Evolutionary conservation across 176 grass and related monocot genomes (phyloP).

Genomic region (Panicum miliaceum): DNA sequence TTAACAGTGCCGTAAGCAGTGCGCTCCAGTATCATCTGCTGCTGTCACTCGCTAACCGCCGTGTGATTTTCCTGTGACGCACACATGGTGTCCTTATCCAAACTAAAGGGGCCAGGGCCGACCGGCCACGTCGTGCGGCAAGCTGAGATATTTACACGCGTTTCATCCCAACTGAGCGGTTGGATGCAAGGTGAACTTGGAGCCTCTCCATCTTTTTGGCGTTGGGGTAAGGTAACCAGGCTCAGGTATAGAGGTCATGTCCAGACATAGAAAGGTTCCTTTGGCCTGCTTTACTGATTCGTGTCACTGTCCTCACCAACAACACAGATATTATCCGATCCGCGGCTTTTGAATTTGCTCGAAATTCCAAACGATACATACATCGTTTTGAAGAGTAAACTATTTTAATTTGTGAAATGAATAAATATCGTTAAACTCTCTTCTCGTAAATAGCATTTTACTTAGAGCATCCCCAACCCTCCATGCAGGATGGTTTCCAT

Average conservation of each 20-base stretch:
- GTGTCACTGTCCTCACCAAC: background rate
- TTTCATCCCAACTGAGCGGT: background rate
- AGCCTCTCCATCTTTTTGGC: background rate
- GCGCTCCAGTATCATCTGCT: too few relatives aligned
- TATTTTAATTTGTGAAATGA: background rate
- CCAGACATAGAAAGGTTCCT: background rate
- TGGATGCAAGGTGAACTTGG: background rate
- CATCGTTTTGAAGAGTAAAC: background rate
- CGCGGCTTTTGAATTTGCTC: background rate
- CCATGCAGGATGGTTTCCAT: too few relatives aligned
- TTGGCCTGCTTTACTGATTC: background rate
- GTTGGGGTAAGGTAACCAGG: background rate
- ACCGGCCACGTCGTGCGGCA: background rate
- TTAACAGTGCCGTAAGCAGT: background rate
- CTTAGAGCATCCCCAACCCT: too few relatives aligned
- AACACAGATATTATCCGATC: background rate
- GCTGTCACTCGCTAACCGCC: background rate
- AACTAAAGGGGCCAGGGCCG: background rate
- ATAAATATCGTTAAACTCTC: background rate
- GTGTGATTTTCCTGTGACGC: background rate
- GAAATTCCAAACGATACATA: background rate
- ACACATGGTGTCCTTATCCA: background rate
- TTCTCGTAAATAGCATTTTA: too few relatives aligned
- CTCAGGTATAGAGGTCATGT: background rate
- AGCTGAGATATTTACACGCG: conserved; percentile 24